Evolutionary conservation across 192 early-diverging fungal genomes (phyloP).

Genomic region (Coemansia sp.): DNA sequence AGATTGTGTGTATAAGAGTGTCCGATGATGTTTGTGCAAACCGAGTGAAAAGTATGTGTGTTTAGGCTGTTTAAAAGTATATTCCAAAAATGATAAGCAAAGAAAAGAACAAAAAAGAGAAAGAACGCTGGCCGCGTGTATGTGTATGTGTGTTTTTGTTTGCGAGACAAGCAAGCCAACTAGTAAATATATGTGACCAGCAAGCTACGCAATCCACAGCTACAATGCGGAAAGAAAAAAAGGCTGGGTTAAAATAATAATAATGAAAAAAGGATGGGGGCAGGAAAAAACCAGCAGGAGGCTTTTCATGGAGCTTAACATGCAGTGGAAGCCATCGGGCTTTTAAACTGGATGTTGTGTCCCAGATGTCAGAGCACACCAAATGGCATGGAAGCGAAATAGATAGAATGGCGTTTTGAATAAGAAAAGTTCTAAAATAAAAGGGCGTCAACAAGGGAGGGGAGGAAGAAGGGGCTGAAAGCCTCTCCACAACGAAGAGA

Average conservation of each 20-base stretch:
- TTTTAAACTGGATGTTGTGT: neutral
- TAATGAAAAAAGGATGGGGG: neutral
- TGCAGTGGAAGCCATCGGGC: neutral
- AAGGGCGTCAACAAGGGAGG: too few species aligned
- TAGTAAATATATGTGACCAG: too few species aligned
- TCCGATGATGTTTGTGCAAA: neutral
- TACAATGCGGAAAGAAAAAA: neutral
- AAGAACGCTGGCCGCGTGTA: neutral
- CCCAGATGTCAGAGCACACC: neutral
- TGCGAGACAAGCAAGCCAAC: too few species aligned
- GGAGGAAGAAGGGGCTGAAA: neutral
- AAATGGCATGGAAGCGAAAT: neutral
- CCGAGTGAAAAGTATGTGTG: neutral
- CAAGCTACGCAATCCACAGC: too few species aligned
- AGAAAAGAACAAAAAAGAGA: constrained; percentile 13
- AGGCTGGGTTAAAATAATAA: neutral
- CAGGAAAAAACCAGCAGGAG: neutral
- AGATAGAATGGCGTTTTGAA: too few species aligned
- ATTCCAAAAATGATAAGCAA: neutral
- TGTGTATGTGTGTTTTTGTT: too few species aligned
- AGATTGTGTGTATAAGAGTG: neutral
- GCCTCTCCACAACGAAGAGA: constrained; percentile 5
- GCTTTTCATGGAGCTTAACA: neutral
- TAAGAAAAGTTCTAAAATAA: too few species aligned
- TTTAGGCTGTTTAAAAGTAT: neutral